phyloP scores from a whole-genome alignment of 2,329 filamentous ascomycete species.

The Ascochyta viciae-villosae region DNA sequence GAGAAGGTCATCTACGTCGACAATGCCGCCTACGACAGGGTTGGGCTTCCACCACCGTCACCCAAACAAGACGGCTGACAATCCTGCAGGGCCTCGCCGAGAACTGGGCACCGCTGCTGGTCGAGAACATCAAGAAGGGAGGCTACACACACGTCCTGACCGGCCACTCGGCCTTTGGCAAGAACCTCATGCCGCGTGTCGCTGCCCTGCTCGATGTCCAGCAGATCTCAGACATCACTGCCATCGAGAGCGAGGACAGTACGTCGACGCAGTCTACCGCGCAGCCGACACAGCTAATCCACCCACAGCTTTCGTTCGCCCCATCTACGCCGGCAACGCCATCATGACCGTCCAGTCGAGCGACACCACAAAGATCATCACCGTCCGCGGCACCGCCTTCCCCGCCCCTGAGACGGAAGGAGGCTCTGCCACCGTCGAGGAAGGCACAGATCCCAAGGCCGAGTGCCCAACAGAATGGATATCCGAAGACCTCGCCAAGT shows the following conservation, averaged over 20 bases:
- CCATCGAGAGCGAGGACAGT: constrained; percentile 86
- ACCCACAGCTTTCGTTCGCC: constrained; percentile 78
- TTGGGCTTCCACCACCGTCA: constrained; percentile 45
- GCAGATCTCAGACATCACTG: constrained; percentile 91
- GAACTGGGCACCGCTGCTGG: constrained; percentile 89
- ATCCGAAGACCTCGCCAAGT: constrained; percentile 90
- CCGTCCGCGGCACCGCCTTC: constrained; percentile 92
- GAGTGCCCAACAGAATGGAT: constrained; percentile 83
- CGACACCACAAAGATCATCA: constrained; percentile 86
- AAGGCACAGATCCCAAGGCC: constrained; percentile 82
- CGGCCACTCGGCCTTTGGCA: constrained; percentile 94
- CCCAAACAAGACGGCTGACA: constrained; percentile 11
- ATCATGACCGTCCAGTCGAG: constrained; percentile 93
- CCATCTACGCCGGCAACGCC: constrained; percentile 97
- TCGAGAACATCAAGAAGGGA: constrained; percentile 96
- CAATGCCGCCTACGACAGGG: constrained; percentile 91
- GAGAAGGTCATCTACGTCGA: constrained; percentile 92
- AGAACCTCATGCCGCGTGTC: constrained; percentile 89
- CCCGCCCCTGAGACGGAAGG: constrained; percentile 73
- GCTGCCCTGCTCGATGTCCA: constrained; percentile 91
- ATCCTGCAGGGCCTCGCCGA: constrained; percentile 75
- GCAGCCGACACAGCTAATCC: constrained; percentile 6
- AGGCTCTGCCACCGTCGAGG: constrained; percentile 78
- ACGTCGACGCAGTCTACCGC: constrained; percentile 37
- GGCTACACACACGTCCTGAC: constrained; percentile 91